phyloP scores from a whole-genome alignment of 2,329 filamentous ascomycete species.

The Furcasterigmium furcatum region DNA sequence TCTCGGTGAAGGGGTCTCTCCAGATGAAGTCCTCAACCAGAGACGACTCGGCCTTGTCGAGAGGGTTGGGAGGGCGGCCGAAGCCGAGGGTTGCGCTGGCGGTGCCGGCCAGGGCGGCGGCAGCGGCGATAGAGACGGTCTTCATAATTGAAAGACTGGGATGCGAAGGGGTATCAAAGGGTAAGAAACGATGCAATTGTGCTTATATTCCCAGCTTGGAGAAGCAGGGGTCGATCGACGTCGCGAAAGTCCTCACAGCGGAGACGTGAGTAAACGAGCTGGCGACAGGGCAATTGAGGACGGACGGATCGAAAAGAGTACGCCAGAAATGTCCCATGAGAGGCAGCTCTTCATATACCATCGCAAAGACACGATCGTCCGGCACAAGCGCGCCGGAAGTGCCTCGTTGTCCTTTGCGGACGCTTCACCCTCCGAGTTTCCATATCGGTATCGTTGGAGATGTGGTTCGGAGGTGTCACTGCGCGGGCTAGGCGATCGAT shows the following conservation, averaged over 20 bases:
- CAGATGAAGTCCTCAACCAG: constrained; percentile 35
- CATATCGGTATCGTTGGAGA: constrained; percentile 13
- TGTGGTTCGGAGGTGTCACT: constrained; percentile 1
- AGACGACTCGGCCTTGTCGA: constrained; percentile 25
- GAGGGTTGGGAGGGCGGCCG: constrained; percentile 14
- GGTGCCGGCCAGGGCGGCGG: constrained; percentile 9
- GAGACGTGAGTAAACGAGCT: too few species aligned
- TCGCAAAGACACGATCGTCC: not conserved
- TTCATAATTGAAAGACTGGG: not conserved
- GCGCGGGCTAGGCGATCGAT: not conserved
- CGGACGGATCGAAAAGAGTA: not conserved
- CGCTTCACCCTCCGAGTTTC: constrained; percentile 20
- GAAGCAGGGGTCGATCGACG: too few species aligned
- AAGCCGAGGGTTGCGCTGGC: constrained; percentile 22
- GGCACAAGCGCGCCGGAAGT: constrained; percentile 3
- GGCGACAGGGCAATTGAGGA: too few species aligned
- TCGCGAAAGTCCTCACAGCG: too few species aligned
- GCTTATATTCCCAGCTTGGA: too few species aligned
- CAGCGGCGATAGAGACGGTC: constrained; percentile 1
- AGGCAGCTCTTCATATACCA: not conserved
- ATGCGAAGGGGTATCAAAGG: too few species aligned
- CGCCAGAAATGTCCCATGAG: not conserved
- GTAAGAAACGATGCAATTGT: too few species aligned
- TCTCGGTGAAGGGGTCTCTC: constrained; percentile 32
- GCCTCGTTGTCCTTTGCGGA: constrained; percentile 28